Percentiles rank a stretch among this genome's conserved stretches.
These are phyloP conservation scores for Phylloporus sp. DNA, from an alignment of 768 basidiomycete species.

Conservation along the genomic window DNA sequence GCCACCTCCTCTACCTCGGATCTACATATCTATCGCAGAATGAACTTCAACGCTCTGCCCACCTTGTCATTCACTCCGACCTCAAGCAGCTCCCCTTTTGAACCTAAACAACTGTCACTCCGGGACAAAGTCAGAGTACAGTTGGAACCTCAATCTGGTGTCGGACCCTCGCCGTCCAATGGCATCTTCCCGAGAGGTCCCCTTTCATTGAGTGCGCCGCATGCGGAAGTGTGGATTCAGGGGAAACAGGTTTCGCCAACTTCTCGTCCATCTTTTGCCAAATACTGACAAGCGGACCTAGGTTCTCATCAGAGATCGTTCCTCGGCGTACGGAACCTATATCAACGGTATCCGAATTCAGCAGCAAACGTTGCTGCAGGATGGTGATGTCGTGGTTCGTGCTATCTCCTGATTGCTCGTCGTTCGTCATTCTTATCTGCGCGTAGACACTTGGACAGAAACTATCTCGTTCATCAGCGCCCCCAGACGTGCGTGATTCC, in stretches of 20 bases:
- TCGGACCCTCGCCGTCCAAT: slow-evolving; percentile 28
- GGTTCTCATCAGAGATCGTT: slow-evolving; percentile 45
- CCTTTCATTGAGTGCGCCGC: slow-evolving; percentile 38
- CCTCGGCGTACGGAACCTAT: slow-evolving; percentile 44
- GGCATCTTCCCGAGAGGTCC: slow-evolving; percentile 40
- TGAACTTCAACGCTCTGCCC: slow-evolving; percentile 27
- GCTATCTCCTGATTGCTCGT: neutral
- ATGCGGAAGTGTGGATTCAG: slow-evolving; percentile 46
- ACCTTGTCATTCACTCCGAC: slow-evolving; percentile 33
- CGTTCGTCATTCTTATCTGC: slow-evolving; percentile 7
- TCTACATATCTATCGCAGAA: neutral
- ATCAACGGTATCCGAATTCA: slow-evolving; percentile 42
- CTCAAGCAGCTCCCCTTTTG: slow-evolving; percentile 35
- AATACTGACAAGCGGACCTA: slow-evolving; percentile 19
- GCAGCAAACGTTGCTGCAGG: slow-evolving; percentile 33
- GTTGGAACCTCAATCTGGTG: slow-evolving; percentile 32
- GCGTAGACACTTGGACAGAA: slow-evolving; percentile 38
- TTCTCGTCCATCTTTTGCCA: neutral
- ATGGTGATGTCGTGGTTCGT: slow-evolving; percentile 44
- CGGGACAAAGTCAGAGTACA: slow-evolving; percentile 25
- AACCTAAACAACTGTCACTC: slow-evolving; percentile 35
- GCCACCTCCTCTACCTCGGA: neutral
- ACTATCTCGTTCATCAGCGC: slow-evolving; percentile 36
- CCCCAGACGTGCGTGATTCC: slow-evolving; percentile 37
- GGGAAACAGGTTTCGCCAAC: slow-evolving; percentile 35